Percentiles rank a stretch among this genome's conserved stretches.
phyloP scores from a whole-genome alignment of 805 yeast species.

The Spathaspora gorwiae region DNA sequence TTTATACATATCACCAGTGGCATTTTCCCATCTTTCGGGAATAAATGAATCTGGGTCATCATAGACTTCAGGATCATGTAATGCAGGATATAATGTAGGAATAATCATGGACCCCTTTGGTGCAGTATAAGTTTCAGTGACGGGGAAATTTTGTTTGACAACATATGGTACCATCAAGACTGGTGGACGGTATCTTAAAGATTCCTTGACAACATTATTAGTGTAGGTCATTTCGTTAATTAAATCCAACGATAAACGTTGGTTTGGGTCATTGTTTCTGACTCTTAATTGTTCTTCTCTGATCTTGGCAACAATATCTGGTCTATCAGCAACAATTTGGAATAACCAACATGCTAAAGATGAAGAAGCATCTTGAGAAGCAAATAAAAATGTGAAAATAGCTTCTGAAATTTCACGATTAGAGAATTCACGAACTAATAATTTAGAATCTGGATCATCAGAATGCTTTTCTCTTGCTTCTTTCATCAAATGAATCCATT shows the following conservation, averaged over 20 bases:
- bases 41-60: conserved; percentile 90
- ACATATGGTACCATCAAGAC: conserved; percentile 97
- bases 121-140: conserved; percentile 77
- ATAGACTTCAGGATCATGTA: conserved; percentile 96
- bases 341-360: conserved; percentile 97
- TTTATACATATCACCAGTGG: conserved; percentile 68
- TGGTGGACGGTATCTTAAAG: conserved; percentile 94
- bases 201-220: conserved; percentile 83
- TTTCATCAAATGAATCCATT: conserved; percentile 86
- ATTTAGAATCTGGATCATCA: conserved; percentile 49
- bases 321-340: conserved; percentile 93
- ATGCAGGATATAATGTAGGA: conserved; percentile 91
- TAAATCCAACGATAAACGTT: conserved; percentile 61
- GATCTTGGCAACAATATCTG: conserved; percentile 79
- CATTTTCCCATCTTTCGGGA: conserved; percentile 95
- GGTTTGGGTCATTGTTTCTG: conserved; percentile 69
- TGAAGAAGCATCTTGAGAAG: conserved; percentile 97
- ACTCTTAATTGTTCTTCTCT: conserved; percentile 88
- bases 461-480: conserved; percentile 56
- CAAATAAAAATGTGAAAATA: conserved; percentile 92
- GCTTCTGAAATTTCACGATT: conserved; percentile 94
- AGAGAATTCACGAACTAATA: conserved; percentile 74
- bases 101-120: conserved; percentile 98
- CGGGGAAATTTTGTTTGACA: conserved; percentile 81
- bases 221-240: conserved; percentile 88